Percentiles rank a stretch among this genome's conserved stretches.
These are phyloP conservation scores for Clavulina sp. DNA, from an alignment of 768 basidiomycete genomes.

Conservation along the genomic window DNA sequence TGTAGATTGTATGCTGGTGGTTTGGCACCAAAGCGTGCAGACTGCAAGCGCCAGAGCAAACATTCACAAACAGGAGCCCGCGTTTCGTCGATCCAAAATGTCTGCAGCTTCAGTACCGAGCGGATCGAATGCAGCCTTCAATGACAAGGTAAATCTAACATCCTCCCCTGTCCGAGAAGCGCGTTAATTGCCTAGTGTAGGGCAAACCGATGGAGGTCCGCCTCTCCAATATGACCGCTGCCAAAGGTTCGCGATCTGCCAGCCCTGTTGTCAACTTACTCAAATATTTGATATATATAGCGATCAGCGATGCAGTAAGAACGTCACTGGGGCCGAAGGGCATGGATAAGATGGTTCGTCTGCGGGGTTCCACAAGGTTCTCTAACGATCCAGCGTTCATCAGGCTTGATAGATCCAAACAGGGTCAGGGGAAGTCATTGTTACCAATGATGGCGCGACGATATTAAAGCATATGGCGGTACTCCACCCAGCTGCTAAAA, in stretches of 20 bases:
- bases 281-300: conserved; percentile 23
- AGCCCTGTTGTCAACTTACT: neutral
- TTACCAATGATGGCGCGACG: conserved; percentile 98
- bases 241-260: conserved; percentile 49
- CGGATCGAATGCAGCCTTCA: conserved; percentile 62
- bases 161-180: conserved; percentile 7
- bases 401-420: conserved; percentile 64
- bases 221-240: conserved; percentile 92
- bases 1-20: too few relatives aligned
- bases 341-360: conserved; percentile 95
- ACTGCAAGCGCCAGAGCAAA: too few relatives aligned
- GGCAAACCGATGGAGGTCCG: conserved; percentile 98
- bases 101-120: conserved; percentile 5
- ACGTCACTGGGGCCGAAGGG: conserved; percentile 93
- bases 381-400: neutral
- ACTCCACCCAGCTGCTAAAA: conserved; percentile 93
- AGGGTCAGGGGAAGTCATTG: conserved; percentile 86
- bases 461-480: conserved; percentile 93
- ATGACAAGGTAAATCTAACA: conserved; percentile 69
- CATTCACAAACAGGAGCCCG: too few relatives aligned
- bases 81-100: conserved; percentile 2
- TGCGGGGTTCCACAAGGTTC: neutral
- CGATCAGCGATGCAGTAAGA: conserved; percentile 92
- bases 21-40: too few relatives aligned
- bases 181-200: conserved; percentile 29